phyloP scores from a whole-genome alignment of 495 filamentous ascomycete species.

The Poronia punctata region DNA sequence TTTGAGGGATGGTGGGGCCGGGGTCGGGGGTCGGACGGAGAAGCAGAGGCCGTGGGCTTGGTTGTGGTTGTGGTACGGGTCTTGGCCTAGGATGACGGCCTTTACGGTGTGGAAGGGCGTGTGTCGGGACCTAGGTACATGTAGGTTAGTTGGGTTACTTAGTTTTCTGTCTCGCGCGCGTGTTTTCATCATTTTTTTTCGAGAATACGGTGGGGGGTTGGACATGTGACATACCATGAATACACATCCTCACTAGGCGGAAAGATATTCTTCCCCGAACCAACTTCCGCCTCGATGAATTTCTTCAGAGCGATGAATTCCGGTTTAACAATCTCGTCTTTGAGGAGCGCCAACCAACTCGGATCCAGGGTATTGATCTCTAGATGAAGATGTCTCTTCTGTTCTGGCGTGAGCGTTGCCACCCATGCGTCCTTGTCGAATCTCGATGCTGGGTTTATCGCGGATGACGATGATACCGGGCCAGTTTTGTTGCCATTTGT shows the following conservation, averaged over 20 bases:
- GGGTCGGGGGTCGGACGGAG: constrained; percentile 83
- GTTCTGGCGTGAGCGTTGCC: constrained; percentile 67
- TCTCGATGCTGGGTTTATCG: constrained; percentile 33
- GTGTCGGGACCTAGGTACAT: constrained; percentile 64
- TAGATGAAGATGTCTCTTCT: constrained; percentile 70
- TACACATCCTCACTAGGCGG: constrained; percentile 88
- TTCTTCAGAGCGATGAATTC: constrained; percentile 83
- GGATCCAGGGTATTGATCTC: constrained; percentile 90
- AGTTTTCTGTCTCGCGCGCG: background rate
- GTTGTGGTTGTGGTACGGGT: constrained; percentile 92
- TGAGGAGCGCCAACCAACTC: constrained; percentile 81
- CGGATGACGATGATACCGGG: constrained; percentile 4
- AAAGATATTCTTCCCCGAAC: constrained; percentile 67
- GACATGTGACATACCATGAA: constrained; percentile 58
- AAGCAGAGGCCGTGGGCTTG: constrained; percentile 96
- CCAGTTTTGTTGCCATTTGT: background rate
- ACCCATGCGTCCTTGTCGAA: constrained; percentile 91
- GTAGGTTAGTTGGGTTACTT: constrained; percentile 5
- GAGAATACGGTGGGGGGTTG: background rate
- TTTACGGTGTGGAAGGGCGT: constrained; percentile 84
- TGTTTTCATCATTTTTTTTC: background rate
- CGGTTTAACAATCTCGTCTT: constrained; percentile 67
- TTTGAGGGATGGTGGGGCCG: constrained; percentile 74
- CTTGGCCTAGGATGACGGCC: constrained; percentile 86
- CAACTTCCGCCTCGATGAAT: constrained; percentile 74